Percentiles rank a stretch among this genome's conserved stretches.
Conservation (phyloP, 2,329 filamentous ascomycete genomes). For the Fusarium incarnatum region DNA sequence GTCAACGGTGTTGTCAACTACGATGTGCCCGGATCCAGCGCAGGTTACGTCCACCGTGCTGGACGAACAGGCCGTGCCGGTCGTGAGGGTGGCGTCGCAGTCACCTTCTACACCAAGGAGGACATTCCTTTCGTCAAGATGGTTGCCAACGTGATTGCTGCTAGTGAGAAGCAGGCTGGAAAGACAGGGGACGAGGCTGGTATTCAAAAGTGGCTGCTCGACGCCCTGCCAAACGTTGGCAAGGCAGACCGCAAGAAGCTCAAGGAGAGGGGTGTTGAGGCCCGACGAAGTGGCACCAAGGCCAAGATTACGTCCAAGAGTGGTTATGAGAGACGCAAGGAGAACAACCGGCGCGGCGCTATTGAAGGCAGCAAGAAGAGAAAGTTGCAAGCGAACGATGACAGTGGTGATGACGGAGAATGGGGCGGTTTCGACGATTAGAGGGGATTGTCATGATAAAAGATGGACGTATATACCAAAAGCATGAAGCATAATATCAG, state of each 20-base stretch:
- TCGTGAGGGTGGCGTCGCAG: slow-evolving; percentile 85
- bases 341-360: slow-evolving; percentile 74
- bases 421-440: slow-evolving; percentile 61
- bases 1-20: slow-evolving; percentile 98
- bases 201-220: slow-evolving; percentile 87
- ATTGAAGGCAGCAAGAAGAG: slow-evolving; percentile 71
- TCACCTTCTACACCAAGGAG: slow-evolving; percentile 96
- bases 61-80: slow-evolving; percentile 92
- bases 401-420: slow-evolving; percentile 50
- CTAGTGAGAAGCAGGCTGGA: slow-evolving; percentile 78
- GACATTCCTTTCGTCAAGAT: slow-evolving; percentile 90
- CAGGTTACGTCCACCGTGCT: slow-evolving; percentile 91
- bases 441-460: background rate
- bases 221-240: slow-evolving; percentile 83
- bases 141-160: slow-evolving; percentile 91
- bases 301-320: slow-evolving; percentile 86
- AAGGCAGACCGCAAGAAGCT: slow-evolving; percentile 88
- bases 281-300: slow-evolving; percentile 61
- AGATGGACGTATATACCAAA: background rate
- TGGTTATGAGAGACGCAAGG: slow-evolving; percentile 76
- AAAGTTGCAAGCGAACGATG: slow-evolving; percentile 52
- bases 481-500: slow-evolving; percentile 1
- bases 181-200: slow-evolving; percentile 65
- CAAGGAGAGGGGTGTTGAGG: slow-evolving; percentile 84
- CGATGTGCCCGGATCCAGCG: slow-evolving; percentile 91